A percentile compares a stretch with the other conserved stretches of the same genome.
phyloP scores from a whole-genome alignment of 75 land plant species.

The Sequoia sempervirens region DNA sequence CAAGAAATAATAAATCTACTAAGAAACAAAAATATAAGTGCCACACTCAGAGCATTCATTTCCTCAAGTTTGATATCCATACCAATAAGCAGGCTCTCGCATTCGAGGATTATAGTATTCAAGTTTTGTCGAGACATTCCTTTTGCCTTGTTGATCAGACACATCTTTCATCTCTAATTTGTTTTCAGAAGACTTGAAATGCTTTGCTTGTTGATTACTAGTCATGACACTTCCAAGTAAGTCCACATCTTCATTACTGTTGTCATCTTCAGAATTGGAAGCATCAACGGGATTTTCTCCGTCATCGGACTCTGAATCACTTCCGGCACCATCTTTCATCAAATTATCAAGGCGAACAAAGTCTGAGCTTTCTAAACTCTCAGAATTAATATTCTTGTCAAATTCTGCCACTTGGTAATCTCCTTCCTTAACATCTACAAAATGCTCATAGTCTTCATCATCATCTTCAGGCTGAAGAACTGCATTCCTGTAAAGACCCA shows the following conservation, averaged over 20 bases:
- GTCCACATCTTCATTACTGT: too few species aligned
- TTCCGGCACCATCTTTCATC: slow-evolving; percentile 15
- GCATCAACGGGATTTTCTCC: too few species aligned
- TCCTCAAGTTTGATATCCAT: not conserved
- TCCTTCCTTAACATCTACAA: slow-evolving; percentile 66
- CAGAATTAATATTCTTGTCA: not conserved
- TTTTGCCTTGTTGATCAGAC: too few species aligned
- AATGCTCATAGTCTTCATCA: too few species aligned
- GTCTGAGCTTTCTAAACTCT: slow-evolving; percentile 4
- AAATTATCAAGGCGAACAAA: not conserved
- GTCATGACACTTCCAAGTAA: too few species aligned
- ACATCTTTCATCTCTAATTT: too few species aligned
- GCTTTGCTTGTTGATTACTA: too few species aligned
- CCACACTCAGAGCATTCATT: not conserved
- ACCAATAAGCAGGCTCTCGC: slow-evolving; percentile 3
- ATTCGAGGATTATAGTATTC: too few species aligned
- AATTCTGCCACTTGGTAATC: slow-evolving; percentile 16
- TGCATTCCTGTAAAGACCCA: slow-evolving; percentile 47
- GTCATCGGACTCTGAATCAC: not conserved
- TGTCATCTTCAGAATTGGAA: too few species aligned
- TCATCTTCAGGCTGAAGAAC: too few species aligned
- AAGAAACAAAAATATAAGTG: not conserved
- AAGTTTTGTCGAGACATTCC: too few species aligned
- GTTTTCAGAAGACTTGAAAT: too few species aligned
- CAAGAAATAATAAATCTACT: not conserved